phyloP scores from a whole-genome alignment of 371 early-diverging fungal genomes.

The Choanephora cucurbitarum region DNA sequence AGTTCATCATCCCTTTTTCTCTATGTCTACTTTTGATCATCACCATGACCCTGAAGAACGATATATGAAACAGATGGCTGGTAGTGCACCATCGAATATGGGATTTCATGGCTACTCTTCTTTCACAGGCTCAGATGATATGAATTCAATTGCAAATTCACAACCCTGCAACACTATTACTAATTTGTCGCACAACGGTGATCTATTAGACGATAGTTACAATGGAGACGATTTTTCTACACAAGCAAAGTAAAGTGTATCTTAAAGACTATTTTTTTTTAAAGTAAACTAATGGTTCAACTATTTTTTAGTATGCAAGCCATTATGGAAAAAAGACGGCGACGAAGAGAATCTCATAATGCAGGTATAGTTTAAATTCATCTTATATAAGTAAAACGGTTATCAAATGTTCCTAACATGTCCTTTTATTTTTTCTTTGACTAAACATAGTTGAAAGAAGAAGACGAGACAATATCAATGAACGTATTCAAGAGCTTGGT shows the following conservation, averaged over 20 bases:
- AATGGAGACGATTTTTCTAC: conserved; percentile 15
- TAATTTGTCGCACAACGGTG: no score
- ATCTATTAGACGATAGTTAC: conserved; percentile 9
- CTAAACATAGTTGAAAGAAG: conserved; percentile 93
- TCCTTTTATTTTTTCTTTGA: conserved; percentile 25
- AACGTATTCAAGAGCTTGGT: conserved; percentile 91
- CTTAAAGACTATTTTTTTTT: background rate
- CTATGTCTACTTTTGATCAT: conserved; percentile 7
- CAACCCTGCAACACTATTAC: no score
- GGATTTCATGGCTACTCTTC: conserved; percentile 18
- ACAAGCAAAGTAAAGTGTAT: conserved; percentile 26
- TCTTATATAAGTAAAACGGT: background rate
- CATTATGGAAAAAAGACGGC: conserved; percentile 82
- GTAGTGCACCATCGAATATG: conserved; percentile 26
- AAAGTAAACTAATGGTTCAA: no score
- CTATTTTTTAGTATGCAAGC: conserved; percentile 35
- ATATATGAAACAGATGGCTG: conserved; percentile 17
- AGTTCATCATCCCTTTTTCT: conserved; percentile 9
- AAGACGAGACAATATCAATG: conserved; percentile 96
- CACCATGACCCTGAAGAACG: no score
- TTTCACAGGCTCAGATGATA: no score
- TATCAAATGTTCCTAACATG: no score
- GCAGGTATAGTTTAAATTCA: conserved; percentile 56
- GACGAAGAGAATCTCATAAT: conserved; percentile 94
- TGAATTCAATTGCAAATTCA: no score